A percentile compares a stretch with the other conserved stretches of the same genome.
Conservation (phyloP, 2,329 filamentous ascomycete species). For the Fusarium sp. region DNA sequence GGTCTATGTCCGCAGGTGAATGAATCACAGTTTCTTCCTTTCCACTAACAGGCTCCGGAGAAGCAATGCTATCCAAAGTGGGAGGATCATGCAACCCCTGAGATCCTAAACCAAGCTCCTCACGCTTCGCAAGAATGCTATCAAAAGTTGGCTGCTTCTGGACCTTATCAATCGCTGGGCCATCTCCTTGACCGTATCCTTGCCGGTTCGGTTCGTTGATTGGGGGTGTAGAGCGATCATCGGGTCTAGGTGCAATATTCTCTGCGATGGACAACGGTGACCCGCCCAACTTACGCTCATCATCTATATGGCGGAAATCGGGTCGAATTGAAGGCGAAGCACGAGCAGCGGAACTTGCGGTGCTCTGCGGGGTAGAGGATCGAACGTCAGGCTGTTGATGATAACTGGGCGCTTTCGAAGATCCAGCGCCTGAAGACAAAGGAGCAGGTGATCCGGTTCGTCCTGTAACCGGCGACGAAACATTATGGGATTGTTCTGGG, state of each 20-base stretch:
- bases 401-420: slow-evolving; percentile 30
- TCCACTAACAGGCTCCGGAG: slow-evolving; percentile 1
- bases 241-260: slow-evolving; percentile 54
- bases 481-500: slow-evolving; percentile 26
- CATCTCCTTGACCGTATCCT: slow-evolving; percentile 3
- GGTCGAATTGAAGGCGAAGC: slow-evolving; percentile 75
- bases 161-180: slow-evolving; percentile 6
- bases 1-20: slow-evolving; percentile 29
- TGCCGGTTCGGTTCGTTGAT: slow-evolving; percentile 17
- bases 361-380: slow-evolving; percentile 43
- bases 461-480: slow-evolving; percentile 26
- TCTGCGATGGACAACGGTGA: slow-evolving; percentile 68
- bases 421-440: slow-evolving; percentile 25
- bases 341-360: slow-evolving; percentile 52
- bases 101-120: slow-evolving; percentile 6
- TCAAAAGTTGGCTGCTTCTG: slow-evolving; percentile 40
- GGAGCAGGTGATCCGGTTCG: slow-evolving; percentile 38
- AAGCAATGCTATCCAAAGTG: neutral
- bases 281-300: slow-evolving; percentile 69
- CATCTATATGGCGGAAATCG: slow-evolving; percentile 78
- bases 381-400: slow-evolving; percentile 39
- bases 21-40: slow-evolving; percentile 22
- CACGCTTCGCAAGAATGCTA: slow-evolving; percentile 38
- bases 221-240: slow-evolving; percentile 47
- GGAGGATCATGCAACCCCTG: slow-evolving; percentile 3